These are phyloP conservation scores for Cryptococcus floricola DNA, from an alignment of 1,284 basidiomycete genomes.

Conservation along the genomic window DNA sequence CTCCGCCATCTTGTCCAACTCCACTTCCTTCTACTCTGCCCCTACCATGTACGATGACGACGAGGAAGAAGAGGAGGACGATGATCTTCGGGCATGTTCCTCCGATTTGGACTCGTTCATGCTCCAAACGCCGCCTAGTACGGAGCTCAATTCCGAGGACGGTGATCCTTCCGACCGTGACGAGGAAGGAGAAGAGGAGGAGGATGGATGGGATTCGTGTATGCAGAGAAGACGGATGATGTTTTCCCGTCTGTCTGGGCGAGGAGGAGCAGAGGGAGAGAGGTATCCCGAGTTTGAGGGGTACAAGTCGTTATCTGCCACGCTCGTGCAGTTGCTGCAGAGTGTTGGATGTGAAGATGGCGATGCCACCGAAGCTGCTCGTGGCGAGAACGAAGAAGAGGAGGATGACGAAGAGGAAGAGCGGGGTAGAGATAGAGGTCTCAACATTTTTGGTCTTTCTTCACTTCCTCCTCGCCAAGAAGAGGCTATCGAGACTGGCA, in stretches of 20 bases:
- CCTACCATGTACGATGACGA: neutral
- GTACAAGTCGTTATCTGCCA: slow-evolving; percentile 40
- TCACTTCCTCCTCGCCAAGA: neutral
- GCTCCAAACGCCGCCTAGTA: slow-evolving; percentile 14
- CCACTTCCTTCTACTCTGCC: slow-evolving; percentile 3
- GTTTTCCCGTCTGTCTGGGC: slow-evolving; percentile 38
- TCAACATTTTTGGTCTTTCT: slow-evolving; percentile 2
- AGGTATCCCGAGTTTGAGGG: slow-evolving; percentile 43
- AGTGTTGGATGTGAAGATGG: slow-evolving; percentile 14
- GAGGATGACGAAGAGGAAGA: slow-evolving; percentile 1
- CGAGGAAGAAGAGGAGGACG: slow-evolving; percentile 5
- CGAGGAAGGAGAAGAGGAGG: slow-evolving; percentile 9
- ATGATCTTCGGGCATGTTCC: slow-evolving; percentile 1
- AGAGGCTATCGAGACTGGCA: slow-evolving; percentile 8
- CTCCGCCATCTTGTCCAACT: neutral
- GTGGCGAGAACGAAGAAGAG: slow-evolving; percentile 4
- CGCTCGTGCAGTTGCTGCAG: slow-evolving; percentile 30
- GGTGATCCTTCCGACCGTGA: slow-evolving; percentile 1
- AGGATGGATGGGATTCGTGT: slow-evolving; percentile 40
- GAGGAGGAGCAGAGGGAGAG: slow-evolving; percentile 6
- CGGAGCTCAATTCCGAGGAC: slow-evolving; percentile 15
- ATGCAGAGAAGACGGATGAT: slow-evolving; percentile 44
- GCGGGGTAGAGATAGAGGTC: neutral
- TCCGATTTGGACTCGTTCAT: slow-evolving; percentile 14
- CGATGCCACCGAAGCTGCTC: neutral